Percentiles rank a stretch among this genome's conserved stretches.
phyloP scores from a whole-genome alignment of 441 rosid genomes.

The Pelargonium citronellum region DNA sequence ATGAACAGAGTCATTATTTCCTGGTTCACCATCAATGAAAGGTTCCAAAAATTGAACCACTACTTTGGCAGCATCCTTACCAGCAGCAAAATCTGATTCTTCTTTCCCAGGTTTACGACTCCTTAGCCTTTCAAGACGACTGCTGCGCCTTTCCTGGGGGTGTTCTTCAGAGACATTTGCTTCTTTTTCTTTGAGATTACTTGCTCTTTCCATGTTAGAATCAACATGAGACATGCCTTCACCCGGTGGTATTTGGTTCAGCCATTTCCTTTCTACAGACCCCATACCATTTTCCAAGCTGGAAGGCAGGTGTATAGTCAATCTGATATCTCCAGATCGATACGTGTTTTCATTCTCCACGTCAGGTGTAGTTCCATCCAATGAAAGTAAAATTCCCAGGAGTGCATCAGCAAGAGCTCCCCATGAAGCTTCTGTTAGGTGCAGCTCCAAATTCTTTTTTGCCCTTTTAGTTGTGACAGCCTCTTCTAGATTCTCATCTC shows the following conservation, averaged over 20 bases:
- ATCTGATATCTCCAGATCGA: constrained; percentile 72
- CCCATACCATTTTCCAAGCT: constrained; percentile 37
- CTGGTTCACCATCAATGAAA: constrained; percentile 40
- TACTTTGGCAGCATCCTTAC: constrained; percentile 58
- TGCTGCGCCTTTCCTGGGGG: constrained; percentile 93
- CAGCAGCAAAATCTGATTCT: constrained; percentile 54
- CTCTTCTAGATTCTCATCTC: constrained; percentile 44
- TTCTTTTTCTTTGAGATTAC: constrained; percentile 47
- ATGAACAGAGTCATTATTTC: constrained; percentile 32
- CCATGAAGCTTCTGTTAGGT: constrained; percentile 70
- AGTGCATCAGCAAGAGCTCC: constrained; percentile 57
- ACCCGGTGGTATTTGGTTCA: constrained; percentile 28
- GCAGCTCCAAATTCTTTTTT: constrained; percentile 50
- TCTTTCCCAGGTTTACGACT: constrained; percentile 96
- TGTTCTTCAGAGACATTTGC: constrained; percentile 56
- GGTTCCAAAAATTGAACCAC: constrained; percentile 72
- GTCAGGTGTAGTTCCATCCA: constrained; percentile 34
- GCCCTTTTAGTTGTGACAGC: constrained; percentile 47
- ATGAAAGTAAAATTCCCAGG: constrained; percentile 60
- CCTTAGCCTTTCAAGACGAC: constrained; percentile 91
- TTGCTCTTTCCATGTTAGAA: constrained; percentile 41
- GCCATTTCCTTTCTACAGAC: constrained; percentile 39
- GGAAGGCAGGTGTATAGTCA: constrained; percentile 46
- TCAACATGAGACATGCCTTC: constrained; percentile 43
- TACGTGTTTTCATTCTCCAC: constrained; percentile 23